Percentiles rank a stretch among this genome's conserved stretches.
Evolutionary conservation across 2,329 filamentous ascomycete species (phyloP).

Genomic region (Pseudogymnoascus sp.): DNA sequence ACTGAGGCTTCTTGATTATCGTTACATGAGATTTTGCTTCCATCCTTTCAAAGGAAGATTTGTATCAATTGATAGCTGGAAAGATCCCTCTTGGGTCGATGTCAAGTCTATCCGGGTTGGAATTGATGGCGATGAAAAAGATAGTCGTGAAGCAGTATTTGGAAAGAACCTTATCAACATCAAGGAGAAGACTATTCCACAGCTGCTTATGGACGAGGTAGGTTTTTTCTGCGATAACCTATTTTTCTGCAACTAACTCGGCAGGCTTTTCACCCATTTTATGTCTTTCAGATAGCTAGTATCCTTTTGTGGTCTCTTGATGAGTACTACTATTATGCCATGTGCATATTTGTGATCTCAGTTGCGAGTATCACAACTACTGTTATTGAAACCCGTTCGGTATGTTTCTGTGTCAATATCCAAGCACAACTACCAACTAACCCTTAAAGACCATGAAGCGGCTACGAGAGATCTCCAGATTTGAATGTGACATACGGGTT

Average conservation of each 20-base stretch:
- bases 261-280: conserved; percentile 90
- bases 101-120: conserved; percentile 66
- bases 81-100: conserved; percentile 81
- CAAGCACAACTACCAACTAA: conserved; percentile 17
- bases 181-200: conserved; percentile 73
- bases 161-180: conserved; percentile 88
- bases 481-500: conserved; percentile 91
- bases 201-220: conserved; percentile 83
- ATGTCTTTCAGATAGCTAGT: conserved; percentile 95
- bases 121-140: conserved; percentile 81
- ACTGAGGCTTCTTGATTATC: conserved; percentile 76
- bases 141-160: conserved; percentile 75
- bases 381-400: conserved; percentile 77
- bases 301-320: conserved; percentile 90
- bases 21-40: conserved; percentile 88
- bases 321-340: conserved; percentile 95
- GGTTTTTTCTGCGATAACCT: conserved; percentile 1
- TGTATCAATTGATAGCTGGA: conserved; percentile 79
- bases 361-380: conserved; percentile 85
- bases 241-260: conserved; percentile 20
- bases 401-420: conserved; percentile 33
- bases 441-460: conserved; percentile 67
- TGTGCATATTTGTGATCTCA: conserved; percentile 91
- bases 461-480: conserved; percentile 81
- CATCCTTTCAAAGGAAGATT: conserved; percentile 87